Evolutionary conservation across 306 rosid genomes (phyloP).

Genomic region (Lupinus albus): DNA sequence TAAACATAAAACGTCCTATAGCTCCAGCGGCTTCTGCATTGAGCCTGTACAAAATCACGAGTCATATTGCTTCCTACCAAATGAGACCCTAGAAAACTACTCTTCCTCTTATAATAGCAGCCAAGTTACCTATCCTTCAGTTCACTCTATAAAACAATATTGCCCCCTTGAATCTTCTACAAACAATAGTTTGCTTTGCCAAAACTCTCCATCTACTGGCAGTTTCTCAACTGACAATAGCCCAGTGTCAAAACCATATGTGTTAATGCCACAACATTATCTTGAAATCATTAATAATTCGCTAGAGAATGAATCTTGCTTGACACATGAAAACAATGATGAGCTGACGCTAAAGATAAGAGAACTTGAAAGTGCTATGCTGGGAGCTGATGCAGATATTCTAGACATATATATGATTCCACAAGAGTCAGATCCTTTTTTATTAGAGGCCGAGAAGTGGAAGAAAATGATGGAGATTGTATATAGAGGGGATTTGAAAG

Average conservation of each 20-base stretch:
- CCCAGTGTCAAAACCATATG: slow-evolving; percentile 57
- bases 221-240: slow-evolving; percentile 61
- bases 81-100: slow-evolving; percentile 42
- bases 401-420: slow-evolving; percentile 44
- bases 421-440: slow-evolving; percentile 34
- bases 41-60: slow-evolving; percentile 56
- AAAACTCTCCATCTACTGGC: slow-evolving; percentile 56
- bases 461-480: slow-evolving; percentile 59
- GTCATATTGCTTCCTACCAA: slow-evolving; percentile 48
- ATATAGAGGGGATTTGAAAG: slow-evolving; percentile 68
- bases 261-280: slow-evolving; percentile 40
- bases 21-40: slow-evolving; percentile 44
- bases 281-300: slow-evolving; percentile 55
- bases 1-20: slow-evolving; percentile 46
- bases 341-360: slow-evolving; percentile 77
- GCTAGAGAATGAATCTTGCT: slow-evolving; percentile 57
- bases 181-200: slow-evolving; percentile 46
- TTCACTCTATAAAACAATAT: slow-evolving; percentile 47
- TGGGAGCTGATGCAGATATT: slow-evolving; percentile 67
- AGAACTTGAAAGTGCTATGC: slow-evolving; percentile 80
- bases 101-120: slow-evolving; percentile 48
- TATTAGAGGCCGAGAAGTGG: slow-evolving; percentile 59
- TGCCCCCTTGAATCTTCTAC: slow-evolving; percentile 63
- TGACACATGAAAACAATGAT: slow-evolving; percentile 58
- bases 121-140: slow-evolving; percentile 50